Evolutionary conservation across 176 grass and related monocot species (phyloP).

Genomic region (Bromus sterilis): DNA sequence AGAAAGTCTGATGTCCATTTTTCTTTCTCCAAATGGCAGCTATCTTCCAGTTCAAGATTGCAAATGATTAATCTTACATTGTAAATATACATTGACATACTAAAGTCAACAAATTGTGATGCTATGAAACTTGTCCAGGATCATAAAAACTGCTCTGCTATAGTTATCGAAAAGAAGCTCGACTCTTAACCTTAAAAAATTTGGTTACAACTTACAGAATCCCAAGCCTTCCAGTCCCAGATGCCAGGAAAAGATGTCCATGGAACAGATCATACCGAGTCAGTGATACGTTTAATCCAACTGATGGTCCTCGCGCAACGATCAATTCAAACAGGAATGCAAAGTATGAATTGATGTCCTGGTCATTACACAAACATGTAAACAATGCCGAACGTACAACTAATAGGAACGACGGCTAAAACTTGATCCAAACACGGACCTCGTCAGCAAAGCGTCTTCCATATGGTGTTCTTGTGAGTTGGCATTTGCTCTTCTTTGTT

Average conservation of each 20-base stretch:
- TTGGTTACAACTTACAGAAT: constrained; percentile 56
- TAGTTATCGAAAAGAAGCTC: background rate
- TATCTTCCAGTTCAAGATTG: background rate
- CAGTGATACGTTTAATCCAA: constrained; percentile 77
- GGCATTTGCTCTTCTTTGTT: constrained; percentile 54
- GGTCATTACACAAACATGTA: constrained; percentile 14
- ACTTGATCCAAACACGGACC: constrained; percentile 18
- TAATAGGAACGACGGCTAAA: background rate
- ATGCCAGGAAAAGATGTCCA: constrained; percentile 82
- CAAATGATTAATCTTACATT: background rate
- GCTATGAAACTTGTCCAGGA: background rate
- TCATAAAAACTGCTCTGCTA: background rate
- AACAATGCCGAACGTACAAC: background rate
- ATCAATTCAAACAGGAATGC: constrained; percentile 90
- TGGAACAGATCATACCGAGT: constrained; percentile 82
- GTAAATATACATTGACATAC: background rate
- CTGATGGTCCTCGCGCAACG: constrained; percentile 41
- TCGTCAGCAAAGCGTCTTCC: constrained; percentile 51
- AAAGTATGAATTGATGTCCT: constrained; percentile 85
- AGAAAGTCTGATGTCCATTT: background rate
- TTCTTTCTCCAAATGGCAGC: background rate
- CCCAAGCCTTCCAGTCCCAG: constrained; percentile 63
- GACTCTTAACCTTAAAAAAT: background rate
- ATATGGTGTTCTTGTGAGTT: constrained; percentile 80
- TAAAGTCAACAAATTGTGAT: background rate